Evolutionary conservation across 2,329 filamentous ascomycete species (phyloP).

Genomic region (Alternaria solani): DNA sequence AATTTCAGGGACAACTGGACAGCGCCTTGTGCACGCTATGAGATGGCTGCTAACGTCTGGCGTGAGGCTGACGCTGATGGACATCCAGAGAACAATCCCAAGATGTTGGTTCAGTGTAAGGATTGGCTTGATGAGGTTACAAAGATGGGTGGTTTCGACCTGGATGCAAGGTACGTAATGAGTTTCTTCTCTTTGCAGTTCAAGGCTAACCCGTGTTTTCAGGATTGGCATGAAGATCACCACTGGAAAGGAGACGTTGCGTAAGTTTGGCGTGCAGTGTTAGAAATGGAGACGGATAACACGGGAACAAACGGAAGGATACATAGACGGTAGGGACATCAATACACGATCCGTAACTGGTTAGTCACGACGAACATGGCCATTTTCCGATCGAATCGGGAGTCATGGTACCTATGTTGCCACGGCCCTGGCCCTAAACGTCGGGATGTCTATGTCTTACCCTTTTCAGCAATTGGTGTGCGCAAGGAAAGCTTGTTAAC

Average conservation of each 20-base stretch:
- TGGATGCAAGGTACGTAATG: constrained; percentile 68
- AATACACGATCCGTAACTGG: neutral
- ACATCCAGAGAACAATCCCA: constrained; percentile 42
- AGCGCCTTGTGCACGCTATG: constrained; percentile 80
- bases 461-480: too few species aligned
- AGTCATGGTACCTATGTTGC: neutral
- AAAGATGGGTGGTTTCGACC: constrained; percentile 74
- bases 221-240: constrained; percentile 75
- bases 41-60: constrained; percentile 85
- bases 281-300: neutral
- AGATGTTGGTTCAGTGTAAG: constrained; percentile 68
- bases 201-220: constrained; percentile 10
- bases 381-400: neutral
- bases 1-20: constrained; percentile 73
- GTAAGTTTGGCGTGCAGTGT: constrained; percentile 39
- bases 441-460: too few species aligned
- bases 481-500: too few species aligned
- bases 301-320: neutral
- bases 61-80: constrained; percentile 62
- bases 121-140: constrained; percentile 72
- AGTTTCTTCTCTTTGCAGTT: neutral
- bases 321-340: neutral
- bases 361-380: neutral
- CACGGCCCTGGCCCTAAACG: too few species aligned
- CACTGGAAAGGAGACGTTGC: constrained; percentile 71